Evolutionary conservation across 1,284 basidiomycete species (phyloP).

Genomic region (Xerocomus nothofagi): DNA sequence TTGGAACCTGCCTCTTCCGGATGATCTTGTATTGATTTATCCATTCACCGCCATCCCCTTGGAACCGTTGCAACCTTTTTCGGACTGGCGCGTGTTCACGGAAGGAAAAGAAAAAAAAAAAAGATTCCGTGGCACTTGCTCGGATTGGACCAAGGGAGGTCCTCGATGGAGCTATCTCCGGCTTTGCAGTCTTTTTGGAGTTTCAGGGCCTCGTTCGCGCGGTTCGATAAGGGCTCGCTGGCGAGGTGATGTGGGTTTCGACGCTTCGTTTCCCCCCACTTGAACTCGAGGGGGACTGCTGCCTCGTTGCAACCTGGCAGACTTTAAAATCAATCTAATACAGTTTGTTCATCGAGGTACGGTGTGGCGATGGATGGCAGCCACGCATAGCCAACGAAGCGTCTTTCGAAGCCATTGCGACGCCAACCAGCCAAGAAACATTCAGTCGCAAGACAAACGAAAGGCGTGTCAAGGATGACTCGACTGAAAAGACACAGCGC

Average conservation of each 20-base stretch:
- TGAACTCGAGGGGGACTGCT: not conserved
- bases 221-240: conserved; percentile 9
- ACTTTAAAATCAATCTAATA: not conserved
- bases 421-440: conserved; percentile 3
- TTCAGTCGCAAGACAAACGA: conserved; percentile 3
- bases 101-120: not conserved
- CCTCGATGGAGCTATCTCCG: conserved; percentile 14
- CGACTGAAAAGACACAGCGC: not conserved
- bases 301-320: not conserved
- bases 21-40: conserved; percentile 23
- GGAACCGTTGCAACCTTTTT: conserved; percentile 4
- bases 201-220: conserved; percentile 1
- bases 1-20: conserved; percentile 28
- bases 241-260: not conserved
- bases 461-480: conserved; percentile 3
- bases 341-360: not conserved
- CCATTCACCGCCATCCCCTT: conserved; percentile 5
- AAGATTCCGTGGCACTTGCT: not conserved
- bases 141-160: not conserved
- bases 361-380: conserved; percentile 3
- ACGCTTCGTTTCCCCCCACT: not conserved
- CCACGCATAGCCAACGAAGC: conserved; percentile 5
- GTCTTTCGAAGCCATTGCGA: not conserved
- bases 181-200: not conserved
- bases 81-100: conserved; percentile 14